Percentiles rank a stretch among this genome's conserved stretches.
Evolutionary conservation across 2,329 filamentous ascomycete genomes (phyloP).

Genomic region (Zymoseptoria passerinii): DNA sequence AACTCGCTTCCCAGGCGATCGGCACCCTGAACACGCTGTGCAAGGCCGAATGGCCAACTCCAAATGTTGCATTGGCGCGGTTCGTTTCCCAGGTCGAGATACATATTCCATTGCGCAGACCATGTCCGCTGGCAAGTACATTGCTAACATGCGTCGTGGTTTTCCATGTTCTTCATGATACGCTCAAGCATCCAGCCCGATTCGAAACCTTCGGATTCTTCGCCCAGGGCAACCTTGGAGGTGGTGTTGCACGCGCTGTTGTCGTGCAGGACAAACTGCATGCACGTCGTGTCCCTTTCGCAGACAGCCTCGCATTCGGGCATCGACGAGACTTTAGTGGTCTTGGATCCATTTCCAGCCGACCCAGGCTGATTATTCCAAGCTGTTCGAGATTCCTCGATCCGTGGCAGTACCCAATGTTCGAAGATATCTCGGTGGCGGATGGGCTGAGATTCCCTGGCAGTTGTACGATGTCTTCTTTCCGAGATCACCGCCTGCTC

Average conservation of each 20-base stretch:
- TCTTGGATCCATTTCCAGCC: constrained; percentile 2
- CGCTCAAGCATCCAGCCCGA: constrained; percentile 21
- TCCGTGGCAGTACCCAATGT: constrained; percentile 18
- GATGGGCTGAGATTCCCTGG: constrained; percentile 5
- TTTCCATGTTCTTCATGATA: constrained; percentile 3
- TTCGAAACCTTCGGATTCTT: constrained; percentile 11
- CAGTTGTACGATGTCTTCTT: constrained; percentile 2
- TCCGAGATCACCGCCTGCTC: constrained; percentile 18
- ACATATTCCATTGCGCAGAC: too few species aligned
- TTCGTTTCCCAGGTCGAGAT: too few species aligned
- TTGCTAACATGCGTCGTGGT: not conserved
- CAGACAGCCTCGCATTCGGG: constrained; percentile 18
- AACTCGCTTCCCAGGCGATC: too few species aligned
- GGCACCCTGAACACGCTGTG: too few species aligned
- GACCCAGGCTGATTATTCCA: constrained; percentile 23
- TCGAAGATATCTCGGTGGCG: constrained; percentile 20
- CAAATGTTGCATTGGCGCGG: too few species aligned
- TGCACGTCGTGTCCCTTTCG: constrained; percentile 9
- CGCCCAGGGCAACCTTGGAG: constrained; percentile 13
- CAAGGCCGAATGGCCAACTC: too few species aligned
- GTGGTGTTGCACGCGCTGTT: constrained; percentile 10
- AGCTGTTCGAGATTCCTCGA: constrained; percentile 6
- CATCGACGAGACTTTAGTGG: constrained; percentile 3
- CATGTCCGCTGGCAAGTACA: not conserved
- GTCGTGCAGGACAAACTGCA: constrained; percentile 16